phyloP scores from a whole-genome alignment of 2,329 filamentous ascomycete species.

The Diplodia intermedia region DNA sequence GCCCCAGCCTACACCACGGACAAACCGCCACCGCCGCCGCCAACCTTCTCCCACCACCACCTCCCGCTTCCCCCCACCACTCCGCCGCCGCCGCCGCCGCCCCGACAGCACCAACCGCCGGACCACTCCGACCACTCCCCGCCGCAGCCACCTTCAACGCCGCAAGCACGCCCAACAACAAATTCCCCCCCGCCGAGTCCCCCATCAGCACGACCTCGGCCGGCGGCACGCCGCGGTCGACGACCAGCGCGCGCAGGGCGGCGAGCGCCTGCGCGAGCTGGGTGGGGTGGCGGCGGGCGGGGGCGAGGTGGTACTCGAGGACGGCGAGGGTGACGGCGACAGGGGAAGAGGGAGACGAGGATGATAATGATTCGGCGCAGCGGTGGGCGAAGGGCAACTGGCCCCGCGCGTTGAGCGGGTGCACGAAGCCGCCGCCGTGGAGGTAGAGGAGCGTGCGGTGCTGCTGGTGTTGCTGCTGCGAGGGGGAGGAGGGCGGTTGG shows the following conservation, averaged over 20 bases:
- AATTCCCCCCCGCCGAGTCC: constrained; percentile 57
- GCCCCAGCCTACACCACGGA: constrained; percentile 1
- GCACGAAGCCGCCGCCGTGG: constrained; percentile 53
- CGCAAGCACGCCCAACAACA: constrained; percentile 50
- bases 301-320: constrained; percentile 61
- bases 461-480: constrained; percentile 19
- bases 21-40: constrained; percentile 7
- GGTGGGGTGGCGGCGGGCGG: constrained; percentile 49
- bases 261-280: constrained; percentile 52
- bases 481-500: constrained; percentile 36
- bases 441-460: constrained; percentile 38
- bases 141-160: constrained; percentile 42
- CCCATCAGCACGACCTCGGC: constrained; percentile 52
- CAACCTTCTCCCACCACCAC: neutral
- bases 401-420: constrained; percentile 46
- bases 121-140: no score
- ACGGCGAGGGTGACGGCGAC: constrained; percentile 57
- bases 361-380: constrained; percentile 38
- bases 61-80: neutral
- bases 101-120: no score
- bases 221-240: constrained; percentile 38
- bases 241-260: constrained; percentile 47
- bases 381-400: constrained; percentile 41
- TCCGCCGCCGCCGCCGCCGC: no score
- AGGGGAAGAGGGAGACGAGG: constrained; percentile 24